Evolutionary conservation across 495 filamentous ascomycete species (phyloP).

Genomic region (Podospora comata): DNA sequence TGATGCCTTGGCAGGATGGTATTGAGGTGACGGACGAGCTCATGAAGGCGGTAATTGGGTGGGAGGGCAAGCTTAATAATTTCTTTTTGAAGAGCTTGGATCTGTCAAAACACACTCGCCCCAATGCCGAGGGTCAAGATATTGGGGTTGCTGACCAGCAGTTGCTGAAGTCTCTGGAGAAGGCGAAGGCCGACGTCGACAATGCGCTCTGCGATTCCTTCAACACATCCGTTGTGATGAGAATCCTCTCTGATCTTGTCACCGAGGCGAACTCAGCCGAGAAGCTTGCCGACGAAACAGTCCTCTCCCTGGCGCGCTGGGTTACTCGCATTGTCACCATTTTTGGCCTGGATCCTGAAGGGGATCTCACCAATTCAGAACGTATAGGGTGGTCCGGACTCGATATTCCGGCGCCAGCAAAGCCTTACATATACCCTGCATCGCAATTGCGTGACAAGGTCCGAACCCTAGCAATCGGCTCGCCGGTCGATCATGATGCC

Average conservation of each 20-base stretch:
- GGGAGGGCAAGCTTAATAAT: slow-evolving; percentile 70
- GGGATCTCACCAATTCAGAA: slow-evolving; percentile 45
- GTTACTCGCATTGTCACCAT: slow-evolving; percentile 65
- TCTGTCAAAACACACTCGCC: slow-evolving; percentile 21
- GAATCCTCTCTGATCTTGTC: slow-evolving; percentile 61
- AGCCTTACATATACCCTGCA: slow-evolving; percentile 54
- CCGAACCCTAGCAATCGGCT: slow-evolving; percentile 46
- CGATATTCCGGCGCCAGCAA: slow-evolving; percentile 52
- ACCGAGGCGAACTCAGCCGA: slow-evolving; percentile 61
- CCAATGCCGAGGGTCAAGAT: slow-evolving; percentile 17
- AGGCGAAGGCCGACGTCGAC: slow-evolving; percentile 54
- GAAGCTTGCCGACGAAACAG: slow-evolving; percentile 32
- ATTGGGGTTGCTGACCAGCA: slow-evolving; percentile 24
- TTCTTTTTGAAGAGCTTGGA: slow-evolving; percentile 64
- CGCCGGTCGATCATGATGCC: slow-evolving; percentile 23
- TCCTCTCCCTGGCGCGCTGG: slow-evolving; percentile 58
- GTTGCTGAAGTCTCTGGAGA: slow-evolving; percentile 41
- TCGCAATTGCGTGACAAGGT: slow-evolving; percentile 58
- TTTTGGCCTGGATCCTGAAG: slow-evolving; percentile 62
- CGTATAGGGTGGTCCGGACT: slow-evolving; percentile 65
- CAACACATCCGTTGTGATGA: slow-evolving; percentile 67
- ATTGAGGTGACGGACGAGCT: slow-evolving; percentile 73
- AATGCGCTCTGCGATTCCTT: slow-evolving; percentile 70
- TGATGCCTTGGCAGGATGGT: slow-evolving; percentile 69
- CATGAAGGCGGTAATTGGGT: slow-evolving; percentile 56